A percentile compares a stretch with the other conserved stretches of the same genome.
Evolutionary conservation across 257 asterid genomes (phyloP).

Genomic region (Nicotiana undulata): DNA sequence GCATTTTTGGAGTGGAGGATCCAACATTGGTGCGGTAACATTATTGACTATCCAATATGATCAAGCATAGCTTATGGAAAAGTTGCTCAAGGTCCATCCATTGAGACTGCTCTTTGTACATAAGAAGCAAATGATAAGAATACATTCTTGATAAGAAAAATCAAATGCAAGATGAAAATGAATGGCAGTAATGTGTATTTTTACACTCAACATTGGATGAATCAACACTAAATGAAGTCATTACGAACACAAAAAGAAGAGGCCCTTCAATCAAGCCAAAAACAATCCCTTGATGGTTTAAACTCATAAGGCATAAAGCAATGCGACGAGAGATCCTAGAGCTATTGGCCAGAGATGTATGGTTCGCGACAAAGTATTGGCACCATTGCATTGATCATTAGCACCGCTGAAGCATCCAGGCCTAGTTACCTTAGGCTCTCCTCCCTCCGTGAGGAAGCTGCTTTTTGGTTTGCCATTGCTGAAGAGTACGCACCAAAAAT

Average conservation of each 20-base stretch:
- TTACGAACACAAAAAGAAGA: background rate
- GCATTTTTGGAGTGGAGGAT: too few species aligned
- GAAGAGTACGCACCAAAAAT: conserved; percentile 82
- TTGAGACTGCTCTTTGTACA: background rate
- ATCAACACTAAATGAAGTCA: background rate
- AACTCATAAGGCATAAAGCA: conserved; percentile 24
- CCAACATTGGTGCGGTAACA: too few species aligned
- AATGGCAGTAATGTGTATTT: background rate
- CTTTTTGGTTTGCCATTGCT: conserved; percentile 60
- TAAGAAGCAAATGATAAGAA: background rate
- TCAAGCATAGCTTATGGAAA: background rate
- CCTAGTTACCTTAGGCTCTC: conserved; percentile 43
- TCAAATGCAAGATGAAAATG: background rate
- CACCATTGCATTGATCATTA: conserved; percentile 49
- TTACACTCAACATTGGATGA: background rate
- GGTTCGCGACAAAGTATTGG: conserved; percentile 15
- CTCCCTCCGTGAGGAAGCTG: conserved; percentile 56
- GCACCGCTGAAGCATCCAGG: conserved; percentile 96
- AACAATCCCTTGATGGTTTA: background rate
- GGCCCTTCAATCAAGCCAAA: background rate
- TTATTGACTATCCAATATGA: background rate
- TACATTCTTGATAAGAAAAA: background rate
- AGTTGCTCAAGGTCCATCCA: background rate
- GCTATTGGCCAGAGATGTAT: conserved; percentile 24
- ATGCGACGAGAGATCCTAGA: conserved; percentile 31